Evolutionary conservation across 805 yeast genomes (phyloP).

Genomic region (Scheffersomyces lignosus): DNA sequence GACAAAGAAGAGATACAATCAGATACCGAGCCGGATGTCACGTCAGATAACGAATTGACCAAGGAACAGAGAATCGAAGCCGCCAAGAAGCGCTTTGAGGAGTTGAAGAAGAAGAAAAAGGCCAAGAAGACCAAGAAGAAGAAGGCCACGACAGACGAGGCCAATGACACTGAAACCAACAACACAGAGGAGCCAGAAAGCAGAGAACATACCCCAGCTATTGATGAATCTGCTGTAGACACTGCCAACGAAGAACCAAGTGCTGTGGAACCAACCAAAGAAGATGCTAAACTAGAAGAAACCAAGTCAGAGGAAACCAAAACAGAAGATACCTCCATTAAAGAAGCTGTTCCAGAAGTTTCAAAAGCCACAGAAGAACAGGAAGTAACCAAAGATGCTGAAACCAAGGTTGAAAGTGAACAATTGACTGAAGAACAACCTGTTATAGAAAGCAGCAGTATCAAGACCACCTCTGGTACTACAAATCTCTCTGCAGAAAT

Average conservation of each 20-base stretch:
- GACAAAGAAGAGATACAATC: constrained; percentile 7
- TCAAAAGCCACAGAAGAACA: constrained; percentile 3
- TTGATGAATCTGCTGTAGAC: neutral
- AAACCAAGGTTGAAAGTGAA: neutral
- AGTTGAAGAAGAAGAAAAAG: constrained; percentile 58
- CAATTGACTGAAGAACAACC: constrained; percentile 9
- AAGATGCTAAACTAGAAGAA: neutral
- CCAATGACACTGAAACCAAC: constrained; percentile 10
- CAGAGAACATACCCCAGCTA: constrained; percentile 5
- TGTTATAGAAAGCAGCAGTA: constrained; percentile 2
- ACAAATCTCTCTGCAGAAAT: constrained; percentile 8
- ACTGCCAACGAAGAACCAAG: neutral
- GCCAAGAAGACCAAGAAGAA: constrained; percentile 53
- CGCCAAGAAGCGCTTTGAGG: constrained; percentile 73
- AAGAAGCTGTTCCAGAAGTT: constrained; percentile 4
- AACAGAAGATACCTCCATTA: constrained; percentile 6
- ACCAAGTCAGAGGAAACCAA: constrained; percentile 7
- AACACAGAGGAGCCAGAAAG: constrained; percentile 6
- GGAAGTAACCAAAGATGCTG: neutral
- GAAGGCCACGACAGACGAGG: constrained; percentile 24
- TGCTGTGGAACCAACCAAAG: neutral
- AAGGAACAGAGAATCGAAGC: constrained; percentile 68
- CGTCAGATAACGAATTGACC: constrained; percentile 24
- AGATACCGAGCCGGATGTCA: neutral
- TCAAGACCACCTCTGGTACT: constrained; percentile 2